A percentile compares a stretch with the other conserved stretches of the same genome.
Evolutionary conservation across 345 rosid genomes (phyloP).

Genomic region (Linum trigynum): DNA sequence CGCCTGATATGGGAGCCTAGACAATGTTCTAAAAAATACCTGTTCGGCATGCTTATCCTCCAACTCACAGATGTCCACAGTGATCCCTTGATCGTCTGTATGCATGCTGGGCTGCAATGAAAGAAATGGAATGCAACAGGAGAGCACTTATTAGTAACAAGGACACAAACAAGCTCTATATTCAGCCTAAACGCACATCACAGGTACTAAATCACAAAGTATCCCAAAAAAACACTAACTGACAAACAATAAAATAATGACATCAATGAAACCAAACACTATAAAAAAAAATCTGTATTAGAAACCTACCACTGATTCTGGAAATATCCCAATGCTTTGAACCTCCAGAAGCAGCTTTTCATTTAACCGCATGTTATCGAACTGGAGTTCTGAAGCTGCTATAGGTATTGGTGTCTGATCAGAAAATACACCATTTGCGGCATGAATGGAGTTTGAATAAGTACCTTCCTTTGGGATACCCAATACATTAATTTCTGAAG

Average conservation of each 20-base stretch:
- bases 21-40: slow-evolving; percentile 35
- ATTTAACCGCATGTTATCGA: slow-evolving; percentile 48
- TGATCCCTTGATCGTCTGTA: slow-evolving; percentile 54
- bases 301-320: slow-evolving; percentile 61
- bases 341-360: slow-evolving; percentile 73
- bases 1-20: too few relatives aligned
- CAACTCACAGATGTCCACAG: slow-evolving; percentile 45
- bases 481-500: slow-evolving; percentile 36
- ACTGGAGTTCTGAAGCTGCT: slow-evolving; percentile 43
- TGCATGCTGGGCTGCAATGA: slow-evolving; percentile 42
- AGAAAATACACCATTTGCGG: slow-evolving; percentile 35
- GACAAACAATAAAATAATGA: slow-evolving; percentile 10
- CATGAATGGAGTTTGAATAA: slow-evolving; percentile 30
- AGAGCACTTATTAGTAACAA: not conserved
- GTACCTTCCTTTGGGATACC: slow-evolving; percentile 29
- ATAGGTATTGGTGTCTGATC: slow-evolving; percentile 32
- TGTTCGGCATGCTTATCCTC: slow-evolving; percentile 52
- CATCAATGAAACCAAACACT: slow-evolving; percentile 1
- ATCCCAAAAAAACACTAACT: not conserved
- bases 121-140: slow-evolving; percentile 9
- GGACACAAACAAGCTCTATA: not conserved
- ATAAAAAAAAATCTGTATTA: not conserved
- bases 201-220: not conserved
- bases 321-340: slow-evolving; percentile 73
- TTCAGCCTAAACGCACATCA: too few relatives aligned